Evolutionary conservation across 768 basidiomycete genomes (phyloP).

Genomic region (Mycena rebaudengoi): DNA sequence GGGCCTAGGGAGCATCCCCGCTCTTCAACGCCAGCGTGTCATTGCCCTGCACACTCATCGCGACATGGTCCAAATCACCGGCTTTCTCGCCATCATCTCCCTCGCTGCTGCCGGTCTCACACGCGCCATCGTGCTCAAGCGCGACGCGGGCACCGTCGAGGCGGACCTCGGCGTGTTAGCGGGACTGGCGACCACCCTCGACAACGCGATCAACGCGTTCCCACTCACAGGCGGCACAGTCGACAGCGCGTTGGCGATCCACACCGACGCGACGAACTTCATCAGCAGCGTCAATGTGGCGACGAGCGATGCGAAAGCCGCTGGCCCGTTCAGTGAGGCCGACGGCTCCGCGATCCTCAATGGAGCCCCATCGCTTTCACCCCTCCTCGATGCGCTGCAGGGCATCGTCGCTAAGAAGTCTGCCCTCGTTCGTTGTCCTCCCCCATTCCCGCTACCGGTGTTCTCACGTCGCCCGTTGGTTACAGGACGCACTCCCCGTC

Average conservation of each 20-base stretch:
- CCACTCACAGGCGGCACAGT: neutral
- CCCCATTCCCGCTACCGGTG: neutral
- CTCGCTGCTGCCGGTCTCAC: neutral
- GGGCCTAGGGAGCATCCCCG: neutral
- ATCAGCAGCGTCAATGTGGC: conserved; percentile 1
- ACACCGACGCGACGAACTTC: neutral
- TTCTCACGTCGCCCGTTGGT: neutral
- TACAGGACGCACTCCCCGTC: conserved; percentile 3
- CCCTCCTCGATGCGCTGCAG: neutral
- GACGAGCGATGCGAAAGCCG: neutral
- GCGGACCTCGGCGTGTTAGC: conserved; percentile 1
- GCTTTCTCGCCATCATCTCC: neutral
- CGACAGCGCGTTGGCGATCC: conserved; percentile 2
- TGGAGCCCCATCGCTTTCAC: neutral
- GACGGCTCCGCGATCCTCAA: conserved; percentile 1
- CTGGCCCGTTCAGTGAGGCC: neutral
- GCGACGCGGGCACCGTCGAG: conserved; percentile 2
- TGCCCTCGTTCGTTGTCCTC: neutral
- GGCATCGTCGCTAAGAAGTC: conserved; percentile 4
- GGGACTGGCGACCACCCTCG: neutral
- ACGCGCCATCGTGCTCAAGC: neutral
- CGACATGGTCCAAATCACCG: conserved; percentile 10
- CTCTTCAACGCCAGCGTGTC: neutral
- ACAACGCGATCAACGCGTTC: conserved; percentile 3
- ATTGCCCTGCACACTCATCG: neutral